These are phyloP conservation scores for Eucalyptus coolabah DNA, from an alignment of 345 rosid genomes.

Conservation along the genomic window DNA sequence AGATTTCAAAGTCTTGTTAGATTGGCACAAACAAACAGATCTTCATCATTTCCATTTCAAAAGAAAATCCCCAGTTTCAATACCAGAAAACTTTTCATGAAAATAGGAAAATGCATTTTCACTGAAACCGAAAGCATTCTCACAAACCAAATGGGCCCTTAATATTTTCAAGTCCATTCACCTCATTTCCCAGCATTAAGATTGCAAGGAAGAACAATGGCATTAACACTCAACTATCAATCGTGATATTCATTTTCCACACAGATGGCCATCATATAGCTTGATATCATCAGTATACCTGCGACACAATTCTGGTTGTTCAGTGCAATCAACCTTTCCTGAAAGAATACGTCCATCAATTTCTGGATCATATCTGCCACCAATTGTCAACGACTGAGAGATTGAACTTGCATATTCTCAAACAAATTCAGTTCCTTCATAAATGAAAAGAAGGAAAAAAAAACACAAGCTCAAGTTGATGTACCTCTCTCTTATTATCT, in stretches of 20 bases:
- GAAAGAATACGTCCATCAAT: conserved; percentile 43
- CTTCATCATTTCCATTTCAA: neutral
- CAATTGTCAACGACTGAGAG: neutral
- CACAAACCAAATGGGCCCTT: neutral
- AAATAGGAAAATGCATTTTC: neutral
- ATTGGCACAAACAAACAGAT: neutral
- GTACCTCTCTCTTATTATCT: conserved; percentile 71
- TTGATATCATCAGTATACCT: conserved; percentile 34
- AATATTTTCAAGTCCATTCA: neutral
- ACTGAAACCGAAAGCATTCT: neutral
- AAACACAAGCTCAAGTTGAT: neutral
- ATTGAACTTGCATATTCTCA: neutral
- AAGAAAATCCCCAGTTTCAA: neutral
- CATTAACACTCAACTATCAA: neutral
- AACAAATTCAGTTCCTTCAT: neutral
- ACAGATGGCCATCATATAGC: neutral
- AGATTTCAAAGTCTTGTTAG: neutral
- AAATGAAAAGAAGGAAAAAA: neutral
- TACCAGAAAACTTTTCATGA: neutral
- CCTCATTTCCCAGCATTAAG: neutral
- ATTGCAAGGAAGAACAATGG: neutral
- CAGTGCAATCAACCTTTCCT: conserved; percentile 56
- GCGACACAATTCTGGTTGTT: conserved; percentile 67
- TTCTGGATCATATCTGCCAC: conserved; percentile 84
- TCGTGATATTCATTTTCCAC: neutral